Evolutionary conservation across 208 protist species (phyloP).

Genomic region (Acanthamoeba lenticulata): DNA sequence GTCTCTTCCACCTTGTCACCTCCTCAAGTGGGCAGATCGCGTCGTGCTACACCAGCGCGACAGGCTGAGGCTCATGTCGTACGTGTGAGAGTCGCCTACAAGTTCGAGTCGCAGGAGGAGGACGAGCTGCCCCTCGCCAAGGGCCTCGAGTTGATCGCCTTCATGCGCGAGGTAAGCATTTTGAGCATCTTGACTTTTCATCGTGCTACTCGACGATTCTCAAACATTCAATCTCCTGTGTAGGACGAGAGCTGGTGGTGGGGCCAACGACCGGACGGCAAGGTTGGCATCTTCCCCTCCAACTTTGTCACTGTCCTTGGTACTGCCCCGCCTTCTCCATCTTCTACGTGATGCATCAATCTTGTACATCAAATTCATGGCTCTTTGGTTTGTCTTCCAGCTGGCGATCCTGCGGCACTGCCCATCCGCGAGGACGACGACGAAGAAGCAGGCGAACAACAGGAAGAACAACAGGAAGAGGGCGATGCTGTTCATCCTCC

Average conservation of each 20-base stretch:
- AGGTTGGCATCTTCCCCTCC: neutral
- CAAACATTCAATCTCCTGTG: neutral
- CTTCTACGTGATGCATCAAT: neutral
- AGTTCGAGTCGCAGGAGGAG: neutral
- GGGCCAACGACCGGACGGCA: neutral
- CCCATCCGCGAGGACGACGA: neutral
- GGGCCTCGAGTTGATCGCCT: neutral
- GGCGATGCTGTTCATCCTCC: neutral
- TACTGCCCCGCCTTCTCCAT: neutral
- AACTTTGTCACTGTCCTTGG: neutral
- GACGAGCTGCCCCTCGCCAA: neutral
- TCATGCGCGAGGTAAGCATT: constrained; percentile 11
- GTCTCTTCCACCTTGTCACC: neutral
- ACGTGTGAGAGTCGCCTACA: neutral
- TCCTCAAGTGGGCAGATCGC: neutral
- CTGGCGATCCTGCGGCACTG: neutral
- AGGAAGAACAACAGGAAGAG: neutral
- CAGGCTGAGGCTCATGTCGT: neutral
- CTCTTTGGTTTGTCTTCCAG: too few species aligned
- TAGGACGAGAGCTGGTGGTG: constrained; percentile 3
- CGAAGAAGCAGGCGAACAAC: neutral
- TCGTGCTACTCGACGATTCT: neutral
- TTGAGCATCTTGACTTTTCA: too few species aligned
- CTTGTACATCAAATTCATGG: too few species aligned
- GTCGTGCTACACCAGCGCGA: neutral